These are phyloP conservation scores for Phytophthora fragariaefolia DNA, from an alignment of 352 stramenopile genomes.

Conservation along the genomic window DNA sequence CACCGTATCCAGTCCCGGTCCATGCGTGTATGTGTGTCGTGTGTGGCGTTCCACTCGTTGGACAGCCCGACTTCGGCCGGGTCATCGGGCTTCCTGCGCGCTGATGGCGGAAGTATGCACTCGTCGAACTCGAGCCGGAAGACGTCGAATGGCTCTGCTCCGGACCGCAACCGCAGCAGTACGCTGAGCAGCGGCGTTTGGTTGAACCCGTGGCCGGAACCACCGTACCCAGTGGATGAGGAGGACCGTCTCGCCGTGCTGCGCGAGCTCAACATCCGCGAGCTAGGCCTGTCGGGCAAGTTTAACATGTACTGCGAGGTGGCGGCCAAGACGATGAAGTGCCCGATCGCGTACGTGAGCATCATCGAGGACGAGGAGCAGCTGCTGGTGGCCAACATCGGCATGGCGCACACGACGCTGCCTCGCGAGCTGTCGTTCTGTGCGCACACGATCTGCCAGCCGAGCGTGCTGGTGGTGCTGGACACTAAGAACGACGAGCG, in stretches of 20 bases:
- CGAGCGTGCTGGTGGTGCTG: conserved; percentile 80
- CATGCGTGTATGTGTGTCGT: conserved; percentile 88
- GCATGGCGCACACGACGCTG: conserved; percentile 82
- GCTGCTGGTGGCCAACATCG: conserved; percentile 84
- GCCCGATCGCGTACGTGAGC: conserved; percentile 85
- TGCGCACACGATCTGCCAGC: conserved; percentile 86
- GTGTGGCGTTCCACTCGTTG: conserved; percentile 82
- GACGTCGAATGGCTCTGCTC: conserved; percentile 57
- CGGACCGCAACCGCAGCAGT: conserved; percentile 49
- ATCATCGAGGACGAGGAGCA: conserved; percentile 89
- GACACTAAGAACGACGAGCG: conserved; percentile 88
- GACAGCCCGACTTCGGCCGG: conserved; percentile 76
- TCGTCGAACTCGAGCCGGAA: conserved; percentile 58
- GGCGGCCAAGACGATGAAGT: conserved; percentile 89
- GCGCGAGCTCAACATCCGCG: conserved; percentile 82
- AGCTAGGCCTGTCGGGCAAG: conserved; percentile 74
- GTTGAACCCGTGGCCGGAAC: conserved; percentile 86
- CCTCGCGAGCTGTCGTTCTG: conserved; percentile 87
- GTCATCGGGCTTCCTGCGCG: conserved; percentile 46
- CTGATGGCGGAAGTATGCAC: conserved; percentile 37
- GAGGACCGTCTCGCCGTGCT: conserved; percentile 75
- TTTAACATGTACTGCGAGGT: conserved; percentile 92
- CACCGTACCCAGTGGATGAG: conserved; percentile 81
- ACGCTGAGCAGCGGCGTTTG: conserved; percentile 72
- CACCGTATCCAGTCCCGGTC: conserved; percentile 85